Evolutionary conservation across 805 yeast genomes (phyloP).

Genomic region (Spathaspora hagerdaliae): DNA sequence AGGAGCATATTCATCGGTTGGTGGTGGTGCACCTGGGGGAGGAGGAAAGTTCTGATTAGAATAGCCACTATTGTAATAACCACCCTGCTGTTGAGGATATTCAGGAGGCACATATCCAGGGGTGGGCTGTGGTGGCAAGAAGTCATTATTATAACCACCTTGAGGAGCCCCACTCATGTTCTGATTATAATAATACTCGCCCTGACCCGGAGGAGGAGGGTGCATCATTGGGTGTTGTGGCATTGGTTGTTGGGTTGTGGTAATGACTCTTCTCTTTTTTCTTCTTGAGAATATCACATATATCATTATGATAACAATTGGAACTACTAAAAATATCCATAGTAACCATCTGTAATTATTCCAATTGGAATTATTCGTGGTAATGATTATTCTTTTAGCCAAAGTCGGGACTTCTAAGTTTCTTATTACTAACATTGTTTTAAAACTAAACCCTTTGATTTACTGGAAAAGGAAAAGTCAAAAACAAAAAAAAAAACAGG

Average conservation of each 20-base stretch:
- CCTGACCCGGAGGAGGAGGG: neutral
- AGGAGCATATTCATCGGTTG: neutral
- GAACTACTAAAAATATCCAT: constrained; percentile 1
- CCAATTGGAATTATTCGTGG: neutral
- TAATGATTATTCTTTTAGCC: neutral
- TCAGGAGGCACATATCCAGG: neutral
- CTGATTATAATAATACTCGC: neutral
- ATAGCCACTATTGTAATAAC: neutral
- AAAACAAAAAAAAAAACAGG: no score
- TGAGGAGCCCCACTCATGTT: neutral
- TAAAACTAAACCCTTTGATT: no score
- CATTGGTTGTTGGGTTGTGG: constrained; percentile 3
- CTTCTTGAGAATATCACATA: neutral
- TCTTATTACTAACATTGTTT: no score
- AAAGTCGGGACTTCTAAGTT: neutral
- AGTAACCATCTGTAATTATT: constrained; percentile 2
- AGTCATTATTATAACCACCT: neutral
- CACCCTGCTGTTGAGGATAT: constrained; percentile 1
- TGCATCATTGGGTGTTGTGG: neutral
- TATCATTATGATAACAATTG: neutral
- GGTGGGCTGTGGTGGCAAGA: constrained; percentile 3
- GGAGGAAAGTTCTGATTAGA: neutral
- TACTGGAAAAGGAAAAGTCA: neutral
- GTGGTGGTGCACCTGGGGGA: neutral
- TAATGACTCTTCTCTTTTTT: neutral